Conservation (phyloP, 2,329 filamentous ascomycete species). For the Epichloe uncinata region DNA sequence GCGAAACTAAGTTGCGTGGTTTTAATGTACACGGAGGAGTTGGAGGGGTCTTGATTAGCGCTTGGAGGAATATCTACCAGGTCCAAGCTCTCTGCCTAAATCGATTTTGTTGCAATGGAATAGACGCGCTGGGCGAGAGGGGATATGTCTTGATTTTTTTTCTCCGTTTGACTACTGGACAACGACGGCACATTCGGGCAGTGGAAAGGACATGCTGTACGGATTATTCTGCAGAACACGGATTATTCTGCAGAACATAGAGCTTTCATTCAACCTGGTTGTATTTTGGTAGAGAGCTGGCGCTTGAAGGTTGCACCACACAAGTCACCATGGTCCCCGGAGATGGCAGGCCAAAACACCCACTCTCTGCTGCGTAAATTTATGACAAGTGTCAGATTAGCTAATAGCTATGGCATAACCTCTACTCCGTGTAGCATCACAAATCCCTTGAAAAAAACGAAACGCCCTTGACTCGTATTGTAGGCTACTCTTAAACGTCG, state of each 20-base stretch:
- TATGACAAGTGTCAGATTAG: too few relatives aligned
- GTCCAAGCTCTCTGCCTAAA: too few relatives aligned
- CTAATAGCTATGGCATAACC: too few relatives aligned
- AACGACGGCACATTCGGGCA: not conserved
- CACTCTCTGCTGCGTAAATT: not conserved
- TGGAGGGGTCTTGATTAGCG: too few relatives aligned
- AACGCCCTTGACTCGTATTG: not conserved
- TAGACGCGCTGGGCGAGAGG: too few relatives aligned
- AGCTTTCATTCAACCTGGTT: not conserved
- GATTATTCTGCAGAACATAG: not conserved
- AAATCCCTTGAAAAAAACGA: not conserved
- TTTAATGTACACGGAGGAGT: too few relatives aligned
- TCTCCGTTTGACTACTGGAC: not conserved
- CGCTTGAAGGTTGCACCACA: not conserved
- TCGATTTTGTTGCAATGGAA: too few relatives aligned
- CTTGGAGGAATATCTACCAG: too few relatives aligned
- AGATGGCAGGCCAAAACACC: not conserved
- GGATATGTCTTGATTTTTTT: not conserved
- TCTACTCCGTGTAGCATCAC: not conserved
- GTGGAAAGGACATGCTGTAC: not conserved
- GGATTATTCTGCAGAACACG: not conserved
- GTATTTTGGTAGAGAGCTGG: not conserved
- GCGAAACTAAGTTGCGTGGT: too few relatives aligned
- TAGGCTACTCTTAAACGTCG: not conserved
- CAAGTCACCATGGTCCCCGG: not conserved